Conservation (phyloP, 495 filamentous ascomycete species). For the Penicillium egyptiacum region DNA sequence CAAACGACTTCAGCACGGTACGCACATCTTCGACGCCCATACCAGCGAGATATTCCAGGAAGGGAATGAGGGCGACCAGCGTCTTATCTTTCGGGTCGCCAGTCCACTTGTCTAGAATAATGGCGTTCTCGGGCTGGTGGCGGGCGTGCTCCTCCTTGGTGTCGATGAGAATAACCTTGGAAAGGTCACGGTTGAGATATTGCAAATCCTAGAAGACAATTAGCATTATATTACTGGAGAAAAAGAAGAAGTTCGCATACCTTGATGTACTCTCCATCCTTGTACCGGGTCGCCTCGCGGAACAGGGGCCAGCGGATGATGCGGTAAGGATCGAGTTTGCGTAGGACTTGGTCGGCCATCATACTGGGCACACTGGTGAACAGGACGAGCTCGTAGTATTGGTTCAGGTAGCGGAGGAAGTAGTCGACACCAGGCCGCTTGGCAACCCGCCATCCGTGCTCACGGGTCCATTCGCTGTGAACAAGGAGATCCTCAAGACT, state of each 20-base stretch:
- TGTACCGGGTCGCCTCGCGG: slow-evolving; percentile 91
- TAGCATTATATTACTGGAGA: background rate
- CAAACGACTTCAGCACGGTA: slow-evolving; percentile 80
- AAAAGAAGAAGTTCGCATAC: slow-evolving; percentile 45
- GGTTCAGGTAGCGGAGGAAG: slow-evolving; percentile 91
- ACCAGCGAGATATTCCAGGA: slow-evolving; percentile 94
- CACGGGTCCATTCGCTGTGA: slow-evolving; percentile 88
- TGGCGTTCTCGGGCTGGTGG: slow-evolving; percentile 89
- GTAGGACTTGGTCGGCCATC: slow-evolving; percentile 80
- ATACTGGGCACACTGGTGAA: slow-evolving; percentile 84
- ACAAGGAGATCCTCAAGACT: slow-evolving; percentile 92
- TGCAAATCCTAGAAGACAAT: slow-evolving; percentile 71
- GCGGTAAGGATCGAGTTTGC: slow-evolving; percentile 93
- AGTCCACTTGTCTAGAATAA: slow-evolving; percentile 86
- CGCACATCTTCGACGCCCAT: slow-evolving; percentile 87
- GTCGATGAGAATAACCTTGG: slow-evolving; percentile 90
- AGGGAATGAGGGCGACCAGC: slow-evolving; percentile 84
- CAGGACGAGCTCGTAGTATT: slow-evolving; percentile 96
- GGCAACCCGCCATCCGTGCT: slow-evolving; percentile 93
- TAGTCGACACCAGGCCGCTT: slow-evolving; percentile 97
- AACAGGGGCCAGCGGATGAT: slow-evolving; percentile 95
- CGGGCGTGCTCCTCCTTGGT: slow-evolving; percentile 76
- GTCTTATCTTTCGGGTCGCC: slow-evolving; percentile 79
- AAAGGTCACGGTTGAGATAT: slow-evolving; percentile 92
- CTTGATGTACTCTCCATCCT: slow-evolving; percentile 95